Percentiles rank a stretch among this genome's conserved stretches.
Conservation (phyloP, 768 basidiomycete species). For the Rhizopogon roseolus region DNA sequence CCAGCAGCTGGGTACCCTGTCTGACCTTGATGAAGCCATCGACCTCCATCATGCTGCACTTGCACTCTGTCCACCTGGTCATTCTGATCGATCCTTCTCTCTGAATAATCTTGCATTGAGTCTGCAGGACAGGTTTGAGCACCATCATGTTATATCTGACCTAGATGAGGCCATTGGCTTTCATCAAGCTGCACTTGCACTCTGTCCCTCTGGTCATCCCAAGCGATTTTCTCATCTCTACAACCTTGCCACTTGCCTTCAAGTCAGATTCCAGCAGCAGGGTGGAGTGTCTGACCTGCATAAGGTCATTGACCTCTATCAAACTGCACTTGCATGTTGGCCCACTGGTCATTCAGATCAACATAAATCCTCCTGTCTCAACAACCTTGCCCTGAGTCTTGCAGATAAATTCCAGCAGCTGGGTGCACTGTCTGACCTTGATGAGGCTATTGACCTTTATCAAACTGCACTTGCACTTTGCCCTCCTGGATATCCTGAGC, state of each 20-base stretch:
- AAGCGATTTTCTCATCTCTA: too few relatives aligned
- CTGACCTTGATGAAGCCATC: slow-evolving; percentile 12
- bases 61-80: not conserved
- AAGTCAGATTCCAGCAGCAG: too few relatives aligned
- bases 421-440: slow-evolving; percentile 2
- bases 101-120: slow-evolving; percentile 9
- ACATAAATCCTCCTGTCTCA: not conserved
- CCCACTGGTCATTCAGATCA: too few relatives aligned
- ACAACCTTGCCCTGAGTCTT: slow-evolving; percentile 10
- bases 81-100: slow-evolving; percentile 2
- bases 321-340: too few relatives aligned
- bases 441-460: slow-evolving; percentile 13
- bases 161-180: not conserved
- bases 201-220: not conserved
- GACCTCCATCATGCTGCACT: not conserved
- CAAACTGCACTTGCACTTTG: slow-evolving; percentile 2
- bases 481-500: not conserved
- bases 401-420: not conserved
- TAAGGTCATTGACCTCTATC: too few relatives aligned
- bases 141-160: not conserved
- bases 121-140: slow-evolving; percentile 3
- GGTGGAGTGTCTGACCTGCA: too few relatives aligned
- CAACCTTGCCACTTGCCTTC: too few relatives aligned
- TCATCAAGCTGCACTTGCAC: not conserved
- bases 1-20: not conserved